Conservation (phyloP, 495 filamentous ascomycete genomes). For the Podospora appendiculata region DNA sequence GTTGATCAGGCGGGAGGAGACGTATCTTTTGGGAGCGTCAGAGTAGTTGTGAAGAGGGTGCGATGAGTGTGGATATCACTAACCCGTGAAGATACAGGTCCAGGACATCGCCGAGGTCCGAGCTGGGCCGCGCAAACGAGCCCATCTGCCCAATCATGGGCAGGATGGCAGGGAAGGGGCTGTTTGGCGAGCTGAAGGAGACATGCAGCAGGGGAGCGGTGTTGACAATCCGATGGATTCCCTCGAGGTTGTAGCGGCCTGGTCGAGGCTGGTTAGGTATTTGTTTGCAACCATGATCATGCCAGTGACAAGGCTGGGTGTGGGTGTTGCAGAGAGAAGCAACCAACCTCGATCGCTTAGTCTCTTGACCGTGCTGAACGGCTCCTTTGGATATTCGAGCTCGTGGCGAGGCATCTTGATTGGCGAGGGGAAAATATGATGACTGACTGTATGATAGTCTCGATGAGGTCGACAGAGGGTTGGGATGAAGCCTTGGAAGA, state of each 20-base stretch:
- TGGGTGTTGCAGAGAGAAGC: background rate
- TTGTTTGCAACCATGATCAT: too few species aligned
- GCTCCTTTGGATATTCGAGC: slow-evolving; percentile 60
- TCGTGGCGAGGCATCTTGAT: slow-evolving; percentile 38
- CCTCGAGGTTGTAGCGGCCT: slow-evolving; percentile 68
- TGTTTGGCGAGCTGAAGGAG: slow-evolving; percentile 59
- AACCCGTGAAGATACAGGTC: slow-evolving; percentile 79
- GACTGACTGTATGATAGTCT: too few species aligned
- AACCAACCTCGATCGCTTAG: slow-evolving; percentile 56
- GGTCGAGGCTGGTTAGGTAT: slow-evolving; percentile 1
- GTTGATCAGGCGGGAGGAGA: slow-evolving; percentile 71
- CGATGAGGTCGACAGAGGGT: too few species aligned
- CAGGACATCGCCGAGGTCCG: slow-evolving; percentile 54
- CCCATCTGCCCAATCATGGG: slow-evolving; percentile 89
- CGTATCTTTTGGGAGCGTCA: slow-evolving; percentile 39
- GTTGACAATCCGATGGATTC: slow-evolving; percentile 80
- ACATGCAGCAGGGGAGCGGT: slow-evolving; percentile 70
- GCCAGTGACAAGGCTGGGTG: background rate
- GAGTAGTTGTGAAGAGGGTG: background rate
- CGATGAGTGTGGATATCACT: background rate
- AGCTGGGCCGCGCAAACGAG: slow-evolving; percentile 56
- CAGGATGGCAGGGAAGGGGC: slow-evolving; percentile 68
- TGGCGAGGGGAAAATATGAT: background rate
- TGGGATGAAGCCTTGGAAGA: too few species aligned
- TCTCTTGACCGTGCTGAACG: slow-evolving; percentile 65